These are phyloP conservation scores for Cordyceps farinosa DNA, from an alignment of 2,329 filamentous ascomycete genomes.

Conservation along the genomic window DNA sequence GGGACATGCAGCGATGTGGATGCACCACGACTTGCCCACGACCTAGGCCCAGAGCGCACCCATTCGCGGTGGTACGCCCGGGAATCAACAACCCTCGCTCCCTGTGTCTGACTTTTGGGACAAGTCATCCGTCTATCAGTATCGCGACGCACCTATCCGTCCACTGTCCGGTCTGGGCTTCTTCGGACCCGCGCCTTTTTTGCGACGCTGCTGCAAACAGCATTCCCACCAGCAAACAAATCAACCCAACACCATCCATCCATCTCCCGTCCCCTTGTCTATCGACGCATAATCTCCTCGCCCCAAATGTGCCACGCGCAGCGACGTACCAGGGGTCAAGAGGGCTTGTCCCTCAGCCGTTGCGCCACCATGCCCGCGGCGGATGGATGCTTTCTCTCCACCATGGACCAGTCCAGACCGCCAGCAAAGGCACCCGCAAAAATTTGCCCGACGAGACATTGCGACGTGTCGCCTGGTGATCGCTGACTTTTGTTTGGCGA, in stretches of 20 bases:
- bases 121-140: no score
- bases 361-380: constrained; percentile 7
- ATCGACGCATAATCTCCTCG: neutral
- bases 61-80: no score
- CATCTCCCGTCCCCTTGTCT: neutral
- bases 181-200: no score
- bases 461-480: constrained; percentile 4
- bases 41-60: no score
- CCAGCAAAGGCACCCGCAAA: constrained; percentile 3
- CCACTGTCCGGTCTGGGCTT: no score
- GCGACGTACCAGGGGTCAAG: neutral
- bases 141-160: no score
- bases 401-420: constrained; percentile 17
- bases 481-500: neutral
- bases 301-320: neutral
- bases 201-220: neutral
- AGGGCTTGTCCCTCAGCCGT: constrained; percentile 12
- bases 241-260: neutral
- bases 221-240: neutral
- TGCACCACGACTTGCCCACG: no score
- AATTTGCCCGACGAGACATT: constrained; percentile 2
- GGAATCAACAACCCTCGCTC: no score
- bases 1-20: neutral
- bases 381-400: constrained; percentile 4
- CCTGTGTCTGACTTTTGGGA: no score